phyloP scores from a whole-genome alignment of 1,139 yeast genomes.

The Taiozyma sp. region DNA sequence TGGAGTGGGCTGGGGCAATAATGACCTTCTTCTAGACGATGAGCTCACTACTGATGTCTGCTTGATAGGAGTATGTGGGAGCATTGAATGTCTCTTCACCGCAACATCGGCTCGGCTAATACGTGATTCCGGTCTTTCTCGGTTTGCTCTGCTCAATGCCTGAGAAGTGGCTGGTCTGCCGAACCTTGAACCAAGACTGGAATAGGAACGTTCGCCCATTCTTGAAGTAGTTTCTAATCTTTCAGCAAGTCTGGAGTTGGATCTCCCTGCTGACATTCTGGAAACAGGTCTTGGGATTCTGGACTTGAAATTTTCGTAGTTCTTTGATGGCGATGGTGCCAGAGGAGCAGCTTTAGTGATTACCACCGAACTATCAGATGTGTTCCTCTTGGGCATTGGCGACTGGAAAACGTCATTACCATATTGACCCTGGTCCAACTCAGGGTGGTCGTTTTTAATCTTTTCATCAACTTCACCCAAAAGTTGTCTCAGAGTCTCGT shows the following conservation, averaged over 20 bases:
- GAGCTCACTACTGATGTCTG: constrained; percentile 15
- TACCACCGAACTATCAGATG: background rate
- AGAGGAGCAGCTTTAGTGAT: constrained; percentile 1
- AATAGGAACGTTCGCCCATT: background rate
- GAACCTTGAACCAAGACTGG: constrained; percentile 1
- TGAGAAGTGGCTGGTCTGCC: constrained; percentile 16
- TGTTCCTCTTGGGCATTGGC: constrained; percentile 12
- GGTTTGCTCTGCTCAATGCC: constrained; percentile 10
- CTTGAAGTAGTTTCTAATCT: constrained; percentile 1
- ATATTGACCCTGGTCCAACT: background rate
- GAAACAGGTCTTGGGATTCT: constrained; percentile 21
- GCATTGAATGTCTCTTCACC: constrained; percentile 15
- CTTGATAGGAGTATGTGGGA: constrained; percentile 6
- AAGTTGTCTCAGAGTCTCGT: constrained; percentile 13
- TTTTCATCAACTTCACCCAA: constrained; percentile 3
- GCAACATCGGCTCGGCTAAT: constrained; percentile 2
- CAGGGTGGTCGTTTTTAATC: background rate
- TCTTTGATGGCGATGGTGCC: background rate
- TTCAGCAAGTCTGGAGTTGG: constrained; percentile 1
- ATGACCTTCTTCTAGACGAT: constrained; percentile 9
- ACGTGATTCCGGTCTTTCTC: constrained; percentile 10
- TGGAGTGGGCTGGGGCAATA: constrained; percentile 23
- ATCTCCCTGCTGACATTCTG: constrained; percentile 4
- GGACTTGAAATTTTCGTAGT: constrained; percentile 8
- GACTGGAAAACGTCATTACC: constrained; percentile 10